Evolutionary conservation across 257 asterid species (phyloP).

Genomic region (Salvia rosmarinus): DNA sequence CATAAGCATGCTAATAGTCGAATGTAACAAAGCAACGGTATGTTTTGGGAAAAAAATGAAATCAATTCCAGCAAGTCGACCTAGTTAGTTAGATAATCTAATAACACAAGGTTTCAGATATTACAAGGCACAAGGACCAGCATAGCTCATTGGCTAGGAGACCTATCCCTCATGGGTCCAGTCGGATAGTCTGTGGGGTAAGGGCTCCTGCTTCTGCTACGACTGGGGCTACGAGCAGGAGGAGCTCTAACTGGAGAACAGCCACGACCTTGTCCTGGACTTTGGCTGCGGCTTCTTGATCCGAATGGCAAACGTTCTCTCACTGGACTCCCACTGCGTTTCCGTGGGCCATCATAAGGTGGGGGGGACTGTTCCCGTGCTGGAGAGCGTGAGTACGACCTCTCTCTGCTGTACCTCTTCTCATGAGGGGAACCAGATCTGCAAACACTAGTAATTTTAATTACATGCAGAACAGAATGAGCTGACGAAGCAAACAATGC

Average conservation of each 20-base stretch:
- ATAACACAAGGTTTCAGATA: neutral
- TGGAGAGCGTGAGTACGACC: slow-evolving; percentile 62
- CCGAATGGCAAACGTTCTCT: slow-evolving; percentile 54
- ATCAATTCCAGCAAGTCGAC: neutral
- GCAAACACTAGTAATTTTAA: neutral
- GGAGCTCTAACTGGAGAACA: slow-evolving; percentile 44
- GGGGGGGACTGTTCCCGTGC: slow-evolving; percentile 53
- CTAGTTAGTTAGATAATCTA: slow-evolving; percentile 5
- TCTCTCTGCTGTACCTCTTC: slow-evolving; percentile 65
- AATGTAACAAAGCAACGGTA: too few relatives aligned
- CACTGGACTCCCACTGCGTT: slow-evolving; percentile 59
- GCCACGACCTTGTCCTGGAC: slow-evolving; percentile 53
- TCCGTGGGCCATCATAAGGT: slow-evolving; percentile 50
- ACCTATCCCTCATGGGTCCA: slow-evolving; percentile 39
- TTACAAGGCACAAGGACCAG: neutral
- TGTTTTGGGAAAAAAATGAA: neutral
- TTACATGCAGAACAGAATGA: neutral
- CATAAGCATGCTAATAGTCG: too few relatives aligned
- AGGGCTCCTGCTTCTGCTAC: slow-evolving; percentile 60
- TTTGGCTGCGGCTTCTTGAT: slow-evolving; percentile 57
- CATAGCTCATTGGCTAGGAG: slow-evolving; percentile 42
- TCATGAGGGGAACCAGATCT: slow-evolving; percentile 81
- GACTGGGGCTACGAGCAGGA: slow-evolving; percentile 41
- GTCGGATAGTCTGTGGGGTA: slow-evolving; percentile 33
- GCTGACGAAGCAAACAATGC: neutral